Evolutionary conservation across 768 basidiomycete genomes (phyloP).

Genomic region (Leccinum boreale): DNA sequence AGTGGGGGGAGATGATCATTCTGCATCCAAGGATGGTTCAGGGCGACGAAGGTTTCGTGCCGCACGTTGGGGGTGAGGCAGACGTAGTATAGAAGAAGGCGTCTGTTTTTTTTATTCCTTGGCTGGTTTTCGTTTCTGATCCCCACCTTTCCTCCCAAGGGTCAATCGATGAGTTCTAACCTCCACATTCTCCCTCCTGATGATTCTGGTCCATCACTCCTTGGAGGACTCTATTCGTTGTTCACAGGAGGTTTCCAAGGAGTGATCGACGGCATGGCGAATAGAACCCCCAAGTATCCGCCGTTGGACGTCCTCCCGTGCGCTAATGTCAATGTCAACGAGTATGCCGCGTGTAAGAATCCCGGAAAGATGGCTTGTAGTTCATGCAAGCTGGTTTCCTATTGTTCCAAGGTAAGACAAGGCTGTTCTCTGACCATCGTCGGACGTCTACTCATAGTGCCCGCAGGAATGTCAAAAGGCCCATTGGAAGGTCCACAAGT

Average conservation of each 20-base stretch:
- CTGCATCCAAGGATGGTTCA: neutral
- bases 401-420: conserved; percentile 37
- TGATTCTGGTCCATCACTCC: conserved; percentile 9
- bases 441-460: neutral
- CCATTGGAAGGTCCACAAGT: conserved; percentile 42
- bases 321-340: conserved; percentile 31
- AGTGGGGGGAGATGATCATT: conserved; percentile 17
- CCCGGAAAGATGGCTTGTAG: conserved; percentile 30
- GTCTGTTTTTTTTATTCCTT: neutral
- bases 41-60: neutral
- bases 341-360: conserved; percentile 26
- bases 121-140: neutral
- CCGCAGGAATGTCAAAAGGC: conserved; percentile 38
- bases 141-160: neutral
- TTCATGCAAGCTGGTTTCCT: conserved; percentile 39
- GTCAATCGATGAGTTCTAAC: conserved; percentile 11
- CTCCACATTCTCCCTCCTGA: conserved; percentile 20
- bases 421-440: neutral
- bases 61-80: conserved; percentile 20
- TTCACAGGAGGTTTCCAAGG: conserved; percentile 14
- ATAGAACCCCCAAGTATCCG: conserved; percentile 17
- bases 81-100: neutral
- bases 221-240: conserved; percentile 7
- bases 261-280: conserved; percentile 4
- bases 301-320: conserved; percentile 33